Base-by-base conservation (phyloP, 768 basidiomycete genomes). In the Russula sp. region DNA sequence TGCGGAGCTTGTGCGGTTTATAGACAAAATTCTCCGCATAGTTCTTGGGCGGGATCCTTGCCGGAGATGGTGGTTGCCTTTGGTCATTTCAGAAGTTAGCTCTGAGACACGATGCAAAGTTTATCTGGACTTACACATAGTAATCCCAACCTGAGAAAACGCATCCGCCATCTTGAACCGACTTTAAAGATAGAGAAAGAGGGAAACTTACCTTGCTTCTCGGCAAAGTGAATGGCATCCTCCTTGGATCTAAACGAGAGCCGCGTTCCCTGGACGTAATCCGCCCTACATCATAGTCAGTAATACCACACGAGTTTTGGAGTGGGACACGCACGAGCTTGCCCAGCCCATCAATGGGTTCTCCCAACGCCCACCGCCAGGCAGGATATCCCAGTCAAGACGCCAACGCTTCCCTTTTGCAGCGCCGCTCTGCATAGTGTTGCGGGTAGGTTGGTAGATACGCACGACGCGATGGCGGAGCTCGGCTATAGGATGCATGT, bases 341-440 rank as follows among this genome's bases (percentile, higher is more conserved):
- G 94, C 95, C 79, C 83, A 99, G 47, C 96, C 96, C 92, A 98
- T 99, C 67, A 99, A 73, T 5, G 93, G 92, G 71, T 98, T 99
- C 80, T 98, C 94, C 96, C 96, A 99, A 55, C 96, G 82, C 13
- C 91, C 93, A 34, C 82, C 86, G 38, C 95, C 93, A 60, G 83
- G 84, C n/a, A 98, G 77, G 59, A 85, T 85, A 69, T 98, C 96
- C 79, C 87, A 98, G 74, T 98, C 96, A 69, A 99, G 84, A 66
- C 92, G 79, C 96, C 96, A 99, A 68, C 88, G 85, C 66, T 88
- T 82, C 11, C 84, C 83, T 74, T 94, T 94, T 56, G 84, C 86
- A 45, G 85, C 81, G 52, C 92, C 96, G 57, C 92, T 94, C 75
- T 98, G 94, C 85, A 96, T 98, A 3, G 95, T 95, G 67, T 92